phyloP scores from a whole-genome alignment of 2,329 filamentous ascomycete species.

The Epichloe gansuensis region DNA sequence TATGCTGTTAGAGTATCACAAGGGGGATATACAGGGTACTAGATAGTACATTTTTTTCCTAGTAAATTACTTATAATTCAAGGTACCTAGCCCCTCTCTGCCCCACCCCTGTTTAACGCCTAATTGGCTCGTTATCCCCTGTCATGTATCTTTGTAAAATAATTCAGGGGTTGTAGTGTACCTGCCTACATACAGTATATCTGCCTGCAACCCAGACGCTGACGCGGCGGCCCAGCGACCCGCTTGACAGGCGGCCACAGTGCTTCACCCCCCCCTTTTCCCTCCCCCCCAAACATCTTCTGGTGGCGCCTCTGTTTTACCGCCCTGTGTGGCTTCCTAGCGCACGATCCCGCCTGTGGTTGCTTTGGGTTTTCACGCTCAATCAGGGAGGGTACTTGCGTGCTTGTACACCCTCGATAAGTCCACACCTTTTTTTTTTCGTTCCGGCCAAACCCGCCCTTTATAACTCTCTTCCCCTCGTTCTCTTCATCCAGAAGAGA shows the following conservation, averaged over 20 bases:
- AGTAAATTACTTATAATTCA: too few relatives aligned
- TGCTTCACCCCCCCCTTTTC: background rate
- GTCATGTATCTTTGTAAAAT: too few relatives aligned
- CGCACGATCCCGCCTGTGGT: background rate
- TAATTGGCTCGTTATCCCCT: too few relatives aligned
- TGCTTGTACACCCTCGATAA: conserved; percentile 8
- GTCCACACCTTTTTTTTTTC: conserved; percentile 11
- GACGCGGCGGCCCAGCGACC: background rate
- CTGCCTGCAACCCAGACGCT: background rate
- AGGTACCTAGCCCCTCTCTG: too few relatives aligned
- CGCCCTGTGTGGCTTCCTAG: conserved; percentile 5
- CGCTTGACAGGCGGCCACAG: background rate
- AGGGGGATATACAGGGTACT: too few relatives aligned
- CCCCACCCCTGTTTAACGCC: too few relatives aligned
- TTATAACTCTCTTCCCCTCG: conserved; percentile 16
- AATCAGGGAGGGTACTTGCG: conserved; percentile 6
- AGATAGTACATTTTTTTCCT: too few relatives aligned
- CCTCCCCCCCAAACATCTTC: background rate
- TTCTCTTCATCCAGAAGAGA: conserved; percentile 11
- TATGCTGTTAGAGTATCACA: too few relatives aligned
- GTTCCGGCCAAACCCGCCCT: conserved; percentile 22
- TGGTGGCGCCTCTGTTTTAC: conserved; percentile 6
- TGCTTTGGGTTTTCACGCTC: conserved; percentile 1
- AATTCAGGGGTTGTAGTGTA: too few relatives aligned
- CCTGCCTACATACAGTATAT: background rate